A percentile compares a stretch with the other conserved stretches of the same genome.
phyloP scores from a whole-genome alignment of 192 early-diverging fungal genomes.

The Entomortierella beljakovae region DNA sequence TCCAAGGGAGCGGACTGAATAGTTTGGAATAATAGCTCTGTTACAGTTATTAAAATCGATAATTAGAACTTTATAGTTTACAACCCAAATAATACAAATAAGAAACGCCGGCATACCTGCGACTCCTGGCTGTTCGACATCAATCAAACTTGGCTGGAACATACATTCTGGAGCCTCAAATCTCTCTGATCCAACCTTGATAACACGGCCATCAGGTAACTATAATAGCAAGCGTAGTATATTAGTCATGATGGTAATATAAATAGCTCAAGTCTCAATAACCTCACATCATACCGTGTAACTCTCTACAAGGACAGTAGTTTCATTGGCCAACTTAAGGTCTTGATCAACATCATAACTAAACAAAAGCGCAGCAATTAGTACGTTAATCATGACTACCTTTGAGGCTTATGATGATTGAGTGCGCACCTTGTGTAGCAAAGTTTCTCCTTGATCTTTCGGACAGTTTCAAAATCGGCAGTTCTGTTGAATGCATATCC shows the following conservation, averaged over 20 bases:
- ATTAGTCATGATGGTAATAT: not conserved
- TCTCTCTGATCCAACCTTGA: conserved; percentile 98
- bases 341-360: conserved; percentile 97
- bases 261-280: not conserved
- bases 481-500: conserved; percentile 98
- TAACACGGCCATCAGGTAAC: conserved; percentile 98
- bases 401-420: not conserved
- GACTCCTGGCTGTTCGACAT: conserved; percentile 93
- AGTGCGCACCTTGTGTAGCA: conserved; percentile 90
- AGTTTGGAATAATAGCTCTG: conserved; percentile 93
- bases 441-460: conserved; percentile 97
- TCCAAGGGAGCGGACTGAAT: conserved; percentile 94
- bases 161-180: conserved; percentile 99
- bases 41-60: not conserved
- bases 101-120: conserved; percentile 68
- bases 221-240: conserved; percentile 15
- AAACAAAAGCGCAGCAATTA: not conserved
- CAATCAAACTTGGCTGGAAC: conserved; percentile 98
- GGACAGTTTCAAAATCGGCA: conserved; percentile 98
- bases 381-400: not conserved
- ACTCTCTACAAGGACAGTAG: conserved; percentile 94
- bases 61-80: not conserved
- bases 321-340: conserved; percentile 94
- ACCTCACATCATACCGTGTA: conserved; percentile 87
- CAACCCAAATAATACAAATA: no score